Conservation (phyloP, 148 eudicot genomes). For the Persicaria maculosa region DNA sequence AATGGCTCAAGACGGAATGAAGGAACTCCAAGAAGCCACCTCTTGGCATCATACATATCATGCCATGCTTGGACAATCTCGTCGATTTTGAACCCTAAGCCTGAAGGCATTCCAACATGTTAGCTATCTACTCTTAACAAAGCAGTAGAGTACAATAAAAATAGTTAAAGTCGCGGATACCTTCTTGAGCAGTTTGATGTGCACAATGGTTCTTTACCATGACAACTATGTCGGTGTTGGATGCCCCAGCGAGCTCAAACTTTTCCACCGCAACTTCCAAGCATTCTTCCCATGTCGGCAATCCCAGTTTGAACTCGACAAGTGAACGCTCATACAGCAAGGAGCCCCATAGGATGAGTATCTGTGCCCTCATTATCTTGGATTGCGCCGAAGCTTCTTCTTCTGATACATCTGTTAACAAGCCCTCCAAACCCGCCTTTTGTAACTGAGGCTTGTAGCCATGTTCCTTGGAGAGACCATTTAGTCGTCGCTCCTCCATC, state of each 20-base stretch:
- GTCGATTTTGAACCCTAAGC: conserved; percentile 71
- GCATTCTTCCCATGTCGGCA: conserved; percentile 92
- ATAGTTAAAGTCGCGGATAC: conserved; percentile 17
- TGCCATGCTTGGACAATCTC: conserved; percentile 94
- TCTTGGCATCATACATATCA: conserved; percentile 91
- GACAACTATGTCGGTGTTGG: conserved; percentile 71
- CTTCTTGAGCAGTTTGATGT: conserved; percentile 66
- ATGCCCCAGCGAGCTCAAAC: conserved; percentile 84
- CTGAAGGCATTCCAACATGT: conserved; percentile 17
- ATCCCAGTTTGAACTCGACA: conserved; percentile 69
- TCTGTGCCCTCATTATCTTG: conserved; percentile 64
- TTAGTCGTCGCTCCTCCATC: conserved; percentile 76
- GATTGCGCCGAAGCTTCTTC: conserved; percentile 71
- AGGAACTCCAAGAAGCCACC: conserved; percentile 83
- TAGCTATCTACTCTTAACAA: neutral
- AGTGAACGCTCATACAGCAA: conserved; percentile 88
- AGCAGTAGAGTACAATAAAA: neutral
- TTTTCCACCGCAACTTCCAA: conserved; percentile 88
- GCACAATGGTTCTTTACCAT: conserved; percentile 95
- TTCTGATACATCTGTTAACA: conserved; percentile 33
- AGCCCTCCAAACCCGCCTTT: conserved; percentile 59
- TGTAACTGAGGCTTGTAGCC: conserved; percentile 46
- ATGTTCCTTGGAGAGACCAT: conserved; percentile 73
- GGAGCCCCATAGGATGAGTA: conserved; percentile 85
- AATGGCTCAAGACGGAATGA: conserved; percentile 68